Conservation (phyloP, 768 basidiomycete species). For the Leccinum rimulosum region DNA sequence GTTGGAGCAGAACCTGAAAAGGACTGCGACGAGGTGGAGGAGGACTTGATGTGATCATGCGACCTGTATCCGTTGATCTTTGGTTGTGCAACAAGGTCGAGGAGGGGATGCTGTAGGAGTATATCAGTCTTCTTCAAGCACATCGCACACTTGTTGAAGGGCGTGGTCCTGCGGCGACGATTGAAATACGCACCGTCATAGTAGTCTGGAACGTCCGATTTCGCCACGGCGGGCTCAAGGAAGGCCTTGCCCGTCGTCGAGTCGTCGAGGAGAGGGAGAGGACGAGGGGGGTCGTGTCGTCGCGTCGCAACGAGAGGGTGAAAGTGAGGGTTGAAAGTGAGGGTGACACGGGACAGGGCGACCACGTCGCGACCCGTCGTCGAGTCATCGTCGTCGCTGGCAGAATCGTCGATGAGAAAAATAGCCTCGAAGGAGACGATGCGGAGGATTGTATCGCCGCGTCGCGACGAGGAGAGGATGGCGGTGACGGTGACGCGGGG, state of each 20-base stretch:
- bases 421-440: no score
- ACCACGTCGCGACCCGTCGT: no score
- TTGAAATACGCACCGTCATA: slow-evolving; percentile 65
- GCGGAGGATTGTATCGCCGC: no score
- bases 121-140: slow-evolving; percentile 80
- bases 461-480: no score
- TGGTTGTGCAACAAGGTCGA: slow-evolving; percentile 37
- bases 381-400: no score
- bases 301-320: no score
- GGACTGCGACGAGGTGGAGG: slow-evolving; percentile 16
- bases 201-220: slow-evolving; percentile 89
- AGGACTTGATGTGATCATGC: slow-evolving; percentile 22
- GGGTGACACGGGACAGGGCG: no score
- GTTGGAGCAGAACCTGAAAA: not conserved
- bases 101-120: slow-evolving; percentile 47
- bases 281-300: no score
- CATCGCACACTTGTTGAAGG: slow-evolving; percentile 71
- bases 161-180: slow-evolving; percentile 69
- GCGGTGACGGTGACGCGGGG: no score
- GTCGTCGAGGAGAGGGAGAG: no score
- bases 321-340: no score
- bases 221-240: slow-evolving; percentile 81
- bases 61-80: slow-evolving; percentile 41
- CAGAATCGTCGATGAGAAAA: no score
- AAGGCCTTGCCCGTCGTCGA: slow-evolving; percentile 49